phyloP scores from a whole-genome alignment of 176 grass and related monocot species.

The Juncus inflexus region DNA sequence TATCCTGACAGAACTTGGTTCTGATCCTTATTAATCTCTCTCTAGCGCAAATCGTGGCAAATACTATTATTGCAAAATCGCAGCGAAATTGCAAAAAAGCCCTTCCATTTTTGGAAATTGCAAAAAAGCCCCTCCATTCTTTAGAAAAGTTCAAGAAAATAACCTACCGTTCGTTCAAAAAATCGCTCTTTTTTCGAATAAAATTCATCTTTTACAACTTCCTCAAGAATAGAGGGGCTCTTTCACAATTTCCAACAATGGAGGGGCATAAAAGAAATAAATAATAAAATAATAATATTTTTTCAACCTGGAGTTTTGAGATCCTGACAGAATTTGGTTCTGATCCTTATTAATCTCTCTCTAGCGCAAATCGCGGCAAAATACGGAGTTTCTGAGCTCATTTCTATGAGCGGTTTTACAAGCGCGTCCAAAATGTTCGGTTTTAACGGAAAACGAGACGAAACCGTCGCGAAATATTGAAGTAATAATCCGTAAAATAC shows the following conservation, averaged over 20 bases:
- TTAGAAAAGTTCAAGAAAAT: too few relatives aligned
- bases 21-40: constrained; percentile 62
- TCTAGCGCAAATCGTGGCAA: constrained; percentile 91
- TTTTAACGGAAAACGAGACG: constrained; percentile 57
- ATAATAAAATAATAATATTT: constrained; percentile 12
- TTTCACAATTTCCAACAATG: too few relatives aligned
- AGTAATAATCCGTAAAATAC: constrained; percentile 90
- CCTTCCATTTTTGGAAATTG: too few relatives aligned
- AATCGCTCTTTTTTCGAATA: too few relatives aligned
- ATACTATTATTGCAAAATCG: constrained; percentile 33
- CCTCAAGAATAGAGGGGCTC: too few relatives aligned
- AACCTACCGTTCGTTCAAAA: too few relatives aligned
- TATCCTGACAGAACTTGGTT: constrained; percentile 62
- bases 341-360: constrained; percentile 60
- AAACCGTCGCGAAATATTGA: constrained; percentile 87
- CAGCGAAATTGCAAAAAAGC: too few relatives aligned
- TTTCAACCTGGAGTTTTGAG: constrained; percentile 65
- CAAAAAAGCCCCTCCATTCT: too few relatives aligned
- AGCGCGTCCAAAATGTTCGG: constrained; percentile 72
- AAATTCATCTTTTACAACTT: too few relatives aligned
- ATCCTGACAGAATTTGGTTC: constrained; percentile 65
- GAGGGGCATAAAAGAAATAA: constrained; percentile 23
- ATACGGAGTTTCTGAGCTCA: constrained; percentile 90
- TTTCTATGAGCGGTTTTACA: constrained; percentile 91
- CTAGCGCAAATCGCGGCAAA: constrained; percentile 95